Conservation (phyloP, 2,329 filamentous ascomycete species). For the Juglanconis juglandina region DNA sequence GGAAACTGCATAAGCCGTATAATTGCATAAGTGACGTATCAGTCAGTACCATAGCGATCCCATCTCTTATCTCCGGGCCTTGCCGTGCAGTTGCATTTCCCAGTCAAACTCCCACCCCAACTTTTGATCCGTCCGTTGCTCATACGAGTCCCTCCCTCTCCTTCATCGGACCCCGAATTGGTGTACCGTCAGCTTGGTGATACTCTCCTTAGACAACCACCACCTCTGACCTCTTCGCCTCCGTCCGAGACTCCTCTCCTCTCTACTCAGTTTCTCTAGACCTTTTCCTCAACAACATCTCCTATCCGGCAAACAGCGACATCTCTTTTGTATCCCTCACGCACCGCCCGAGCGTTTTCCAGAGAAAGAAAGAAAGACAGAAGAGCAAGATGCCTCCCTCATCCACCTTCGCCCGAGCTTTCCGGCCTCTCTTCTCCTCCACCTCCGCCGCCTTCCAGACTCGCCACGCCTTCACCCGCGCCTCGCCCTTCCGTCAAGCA, state of each 20-base stretch:
- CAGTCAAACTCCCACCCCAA: neutral
- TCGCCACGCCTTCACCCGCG: constrained; percentile 50
- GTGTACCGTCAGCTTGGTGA: neutral
- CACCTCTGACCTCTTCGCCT: neutral
- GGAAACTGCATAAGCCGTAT: neutral
- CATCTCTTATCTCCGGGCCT: constrained; percentile 12
- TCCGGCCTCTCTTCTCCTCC: constrained; percentile 55
- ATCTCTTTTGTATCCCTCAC: neutral
- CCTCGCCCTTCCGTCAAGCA: constrained; percentile 36
- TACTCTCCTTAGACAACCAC: neutral
- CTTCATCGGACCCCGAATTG: constrained; percentile 15
- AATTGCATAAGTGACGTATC: constrained; percentile 1
- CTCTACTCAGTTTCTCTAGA: neutral
- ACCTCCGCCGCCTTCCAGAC: constrained; percentile 50
- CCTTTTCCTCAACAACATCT: neutral
- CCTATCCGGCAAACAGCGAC: neutral
- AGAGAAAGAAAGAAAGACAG: neutral
- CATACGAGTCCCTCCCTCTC: neutral
- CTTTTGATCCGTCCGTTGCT: constrained; percentile 2
- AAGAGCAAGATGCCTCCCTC: constrained; percentile 25
- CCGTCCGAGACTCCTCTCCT: neutral
- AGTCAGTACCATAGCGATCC: neutral
- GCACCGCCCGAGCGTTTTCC: neutral
- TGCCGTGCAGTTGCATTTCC: neutral
- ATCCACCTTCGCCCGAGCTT: constrained; percentile 50